These are phyloP conservation scores for Talaromyces wortmannii DNA, from an alignment of 495 filamentous ascomycete genomes.

Conservation along the genomic window DNA sequence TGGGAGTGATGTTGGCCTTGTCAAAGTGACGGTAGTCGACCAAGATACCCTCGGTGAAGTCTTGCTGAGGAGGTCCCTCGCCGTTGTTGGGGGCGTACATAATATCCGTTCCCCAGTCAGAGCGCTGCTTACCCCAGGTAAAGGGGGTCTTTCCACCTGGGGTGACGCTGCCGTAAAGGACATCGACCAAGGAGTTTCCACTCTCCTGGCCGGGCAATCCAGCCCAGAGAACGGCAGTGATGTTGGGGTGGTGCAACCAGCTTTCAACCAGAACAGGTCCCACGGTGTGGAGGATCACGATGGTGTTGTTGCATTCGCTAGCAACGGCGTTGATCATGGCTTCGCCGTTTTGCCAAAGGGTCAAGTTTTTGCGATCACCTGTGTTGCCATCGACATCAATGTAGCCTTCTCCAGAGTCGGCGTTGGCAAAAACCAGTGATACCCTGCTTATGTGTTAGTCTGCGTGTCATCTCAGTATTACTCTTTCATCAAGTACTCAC, in stretches of 20 bases:
- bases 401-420: slow-evolving; percentile 82
- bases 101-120: slow-evolving; percentile 70
- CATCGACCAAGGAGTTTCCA: slow-evolving; percentile 82
- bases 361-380: slow-evolving; percentile 91
- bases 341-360: slow-evolving; percentile 79
- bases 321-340: slow-evolving; percentile 71
- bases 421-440: slow-evolving; percentile 83
- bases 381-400: slow-evolving; percentile 77
- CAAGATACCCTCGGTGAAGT: slow-evolving; percentile 82
- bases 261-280: slow-evolving; percentile 73
- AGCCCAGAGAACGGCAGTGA: slow-evolving; percentile 92
- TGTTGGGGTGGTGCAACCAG: slow-evolving; percentile 79
- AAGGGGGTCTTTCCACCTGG: slow-evolving; percentile 83
- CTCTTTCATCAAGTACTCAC: slow-evolving; percentile 5
- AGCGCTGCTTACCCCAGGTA: slow-evolving; percentile 70
- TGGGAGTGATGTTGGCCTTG: slow-evolving; percentile 61
- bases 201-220: slow-evolving; percentile 89
- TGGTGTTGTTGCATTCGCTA: slow-evolving; percentile 76
- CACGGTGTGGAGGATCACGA: slow-evolving; percentile 84
- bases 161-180: slow-evolving; percentile 86
- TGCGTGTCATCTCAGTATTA: not conserved
- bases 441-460: slow-evolving; percentile 26
- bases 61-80: slow-evolving; percentile 61
- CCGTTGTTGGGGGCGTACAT: slow-evolving; percentile 72
- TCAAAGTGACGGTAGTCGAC: slow-evolving; percentile 95